Evolutionary conservation across 164 flowering plant genomes (phyloP).

Genomic region (Akebia trifoliata): DNA sequence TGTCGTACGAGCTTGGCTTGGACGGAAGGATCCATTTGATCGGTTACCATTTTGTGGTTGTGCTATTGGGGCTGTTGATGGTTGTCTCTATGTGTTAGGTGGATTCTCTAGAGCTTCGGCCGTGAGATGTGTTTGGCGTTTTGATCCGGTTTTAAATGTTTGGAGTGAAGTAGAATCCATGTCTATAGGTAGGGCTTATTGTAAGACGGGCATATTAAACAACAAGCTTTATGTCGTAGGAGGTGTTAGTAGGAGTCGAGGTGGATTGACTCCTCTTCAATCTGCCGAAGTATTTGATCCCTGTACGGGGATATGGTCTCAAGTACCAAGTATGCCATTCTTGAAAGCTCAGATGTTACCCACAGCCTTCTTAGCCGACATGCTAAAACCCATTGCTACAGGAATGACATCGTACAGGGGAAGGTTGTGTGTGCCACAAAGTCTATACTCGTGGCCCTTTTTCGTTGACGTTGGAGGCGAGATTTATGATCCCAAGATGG

Average conservation of each 20-base stretch:
- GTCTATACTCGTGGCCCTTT: constrained; percentile 84
- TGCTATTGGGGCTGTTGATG: constrained; percentile 70
- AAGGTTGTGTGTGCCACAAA: constrained; percentile 76
- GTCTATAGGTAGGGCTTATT: constrained; percentile 35
- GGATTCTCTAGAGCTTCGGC: constrained; percentile 69
- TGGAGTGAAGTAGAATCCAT: constrained; percentile 58
- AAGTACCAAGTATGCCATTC: constrained; percentile 86
- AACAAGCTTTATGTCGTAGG: constrained; percentile 51
- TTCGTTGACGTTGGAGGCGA: constrained; percentile 93
- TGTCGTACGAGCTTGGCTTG: constrained; percentile 62
- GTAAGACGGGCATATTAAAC: constrained; percentile 31
- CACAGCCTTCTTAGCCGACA: constrained; percentile 63
- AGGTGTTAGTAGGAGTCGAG: constrained; percentile 67
- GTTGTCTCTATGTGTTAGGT: constrained; percentile 80
- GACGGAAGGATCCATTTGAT: constrained; percentile 47
- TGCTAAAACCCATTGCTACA: constrained; percentile 92
- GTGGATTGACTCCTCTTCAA: constrained; percentile 73
- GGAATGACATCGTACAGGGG: constrained; percentile 83
- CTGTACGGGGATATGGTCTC: constrained; percentile 50
- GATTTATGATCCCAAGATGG: constrained; percentile 68
- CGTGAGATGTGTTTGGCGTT: constrained; percentile 65
- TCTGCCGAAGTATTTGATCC: constrained; percentile 92
- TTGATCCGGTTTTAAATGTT: constrained; percentile 58
- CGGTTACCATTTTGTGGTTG: constrained; percentile 72
- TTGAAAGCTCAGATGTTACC: constrained; percentile 71